These are phyloP conservation scores for Lepiota subincarnata DNA, from an alignment of 768 basidiomycete genomes.

Conservation along the genomic window DNA sequence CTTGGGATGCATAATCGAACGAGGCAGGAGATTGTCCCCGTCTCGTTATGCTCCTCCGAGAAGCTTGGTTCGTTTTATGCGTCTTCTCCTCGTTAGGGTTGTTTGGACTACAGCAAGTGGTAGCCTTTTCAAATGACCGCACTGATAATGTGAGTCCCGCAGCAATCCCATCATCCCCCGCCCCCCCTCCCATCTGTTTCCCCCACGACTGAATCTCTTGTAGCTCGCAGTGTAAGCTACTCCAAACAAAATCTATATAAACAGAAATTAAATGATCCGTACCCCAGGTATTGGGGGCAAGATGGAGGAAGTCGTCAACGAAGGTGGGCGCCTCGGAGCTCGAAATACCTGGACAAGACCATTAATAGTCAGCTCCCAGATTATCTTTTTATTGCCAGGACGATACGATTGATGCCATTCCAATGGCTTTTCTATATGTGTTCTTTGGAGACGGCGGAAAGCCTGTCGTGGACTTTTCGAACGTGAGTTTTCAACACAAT, in stretches of 20 bases:
- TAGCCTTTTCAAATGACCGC: conserved; percentile 30
- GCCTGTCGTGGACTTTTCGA: conserved; percentile 60
- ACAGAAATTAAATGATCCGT: neutral
- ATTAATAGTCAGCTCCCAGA: conserved; percentile 15
- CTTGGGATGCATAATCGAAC: neutral
- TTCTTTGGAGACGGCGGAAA: conserved; percentile 60
- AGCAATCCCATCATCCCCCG: neutral
- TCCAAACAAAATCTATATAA: neutral
- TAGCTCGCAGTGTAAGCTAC: conserved; percentile 35
- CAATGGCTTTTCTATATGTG: conserved; percentile 54
- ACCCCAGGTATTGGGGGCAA: conserved; percentile 38
- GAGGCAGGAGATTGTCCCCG: neutral
- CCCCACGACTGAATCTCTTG: neutral
- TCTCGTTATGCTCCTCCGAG: conserved; percentile 3
- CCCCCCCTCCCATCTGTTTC: too few relatives aligned
- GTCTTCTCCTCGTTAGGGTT: conserved; percentile 14
- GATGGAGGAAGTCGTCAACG: conserved; percentile 35
- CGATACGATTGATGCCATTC: conserved; percentile 57
- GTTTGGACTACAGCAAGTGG: conserved; percentile 16
- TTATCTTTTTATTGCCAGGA: conserved; percentile 63
- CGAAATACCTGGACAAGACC: neutral
- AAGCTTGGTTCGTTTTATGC: conserved; percentile 8
- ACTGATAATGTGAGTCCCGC: conserved; percentile 32
- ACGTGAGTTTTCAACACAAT: conserved; percentile 32
- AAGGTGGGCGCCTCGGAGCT: conserved; percentile 20